Base-by-base conservation (phyloP, 306 rosid genomes). In the Geum urbanum region DNA sequence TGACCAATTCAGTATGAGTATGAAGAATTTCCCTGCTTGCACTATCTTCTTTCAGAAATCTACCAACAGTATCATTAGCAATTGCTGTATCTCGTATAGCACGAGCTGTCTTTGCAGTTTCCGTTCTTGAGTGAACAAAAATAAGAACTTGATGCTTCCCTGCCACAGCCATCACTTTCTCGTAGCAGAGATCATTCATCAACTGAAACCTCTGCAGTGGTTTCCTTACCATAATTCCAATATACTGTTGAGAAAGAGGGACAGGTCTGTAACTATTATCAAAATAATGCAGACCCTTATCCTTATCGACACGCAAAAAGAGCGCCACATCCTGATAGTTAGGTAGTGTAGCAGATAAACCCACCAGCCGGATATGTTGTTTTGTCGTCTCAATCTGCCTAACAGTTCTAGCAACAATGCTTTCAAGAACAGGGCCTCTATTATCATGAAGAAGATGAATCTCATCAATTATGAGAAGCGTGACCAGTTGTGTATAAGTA, bases 371-470 rank as follows among this genome's bases (percentile, higher is more conserved):
- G 60, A 94, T 94, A 77, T 84, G 96, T 62, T 94, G 97, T 81
- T 87, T 90, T 2, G 98, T 85, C 39, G 92, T 86, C 81, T 90
- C 97, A 53, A 90, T 88, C 82, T 94, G 98, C 84, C 98, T 87
- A n/a, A 88, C 91, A 22, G 98, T 94, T 82, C 98, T 90, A 56
- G 98, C 98, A 27, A 90, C 97, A 49, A 94, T 85, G 80, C 98
- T 94, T 79, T 94, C 98, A 58, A 94, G 95, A 68, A 94, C 98
- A 46, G 98, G 98, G 43, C 98, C 98, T 81, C 98, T 82, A 74
- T 90, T 92, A 77, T 92, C 98, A 72, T 92, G 98, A 72, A 92
- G 98, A 71, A 92, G 97, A 78, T 92, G 98, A 77, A 92, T 92
- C 64, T 92, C 97, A 82, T 92, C 98, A 69, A 92, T 90, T 74